phyloP scores from a whole-genome alignment of 768 basidiomycete genomes.

The Kwoniella sp. region DNA sequence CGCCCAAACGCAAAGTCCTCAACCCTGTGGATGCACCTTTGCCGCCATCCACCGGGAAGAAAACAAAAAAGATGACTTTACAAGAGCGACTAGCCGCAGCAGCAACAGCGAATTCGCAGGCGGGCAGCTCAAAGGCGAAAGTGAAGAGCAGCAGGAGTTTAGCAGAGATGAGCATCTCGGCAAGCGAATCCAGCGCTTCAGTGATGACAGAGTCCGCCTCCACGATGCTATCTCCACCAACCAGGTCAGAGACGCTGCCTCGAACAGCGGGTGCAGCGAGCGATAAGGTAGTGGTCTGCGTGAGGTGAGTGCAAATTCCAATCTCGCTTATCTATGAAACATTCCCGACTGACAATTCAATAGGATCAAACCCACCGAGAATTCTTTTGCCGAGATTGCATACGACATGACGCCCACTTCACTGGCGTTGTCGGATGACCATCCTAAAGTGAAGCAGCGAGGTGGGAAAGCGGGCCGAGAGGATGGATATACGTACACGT shows the following conservation, averaged over 20 bases:
- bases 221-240: slow-evolving; percentile 5
- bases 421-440: slow-evolving; percentile 45
- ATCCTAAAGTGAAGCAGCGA: slow-evolving; percentile 53
- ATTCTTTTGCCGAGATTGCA: slow-evolving; percentile 34
- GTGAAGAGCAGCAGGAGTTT: slow-evolving; percentile 30
- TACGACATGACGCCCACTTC: slow-evolving; percentile 49
- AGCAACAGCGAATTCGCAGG: slow-evolving; percentile 27
- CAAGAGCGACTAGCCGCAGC: slow-evolving; percentile 34
- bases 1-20: slow-evolving; percentile 44
- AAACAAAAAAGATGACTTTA: slow-evolving; percentile 31
- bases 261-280: not conserved
- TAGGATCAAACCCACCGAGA: slow-evolving; percentile 49
- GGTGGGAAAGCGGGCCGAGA: slow-evolving; percentile 53
- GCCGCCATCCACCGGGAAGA: slow-evolving; percentile 17
- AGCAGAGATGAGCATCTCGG: slow-evolving; percentile 19
- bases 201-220: not conserved
- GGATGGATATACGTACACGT: slow-evolving; percentile 51
- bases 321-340: slow-evolving; percentile 8
- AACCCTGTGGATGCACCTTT: slow-evolving; percentile 31
- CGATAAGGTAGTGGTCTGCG: slow-evolving; percentile 53
- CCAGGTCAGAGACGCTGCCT: slow-evolving; percentile 14
- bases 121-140: slow-evolving; percentile 25
- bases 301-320: slow-evolving; percentile 40
- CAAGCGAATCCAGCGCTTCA: slow-evolving; percentile 6
- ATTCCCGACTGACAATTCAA: not conserved